Evolutionary conservation across 179 eudicot genomes (phyloP).

Genomic region (Carnegiea gigantea): DNA sequence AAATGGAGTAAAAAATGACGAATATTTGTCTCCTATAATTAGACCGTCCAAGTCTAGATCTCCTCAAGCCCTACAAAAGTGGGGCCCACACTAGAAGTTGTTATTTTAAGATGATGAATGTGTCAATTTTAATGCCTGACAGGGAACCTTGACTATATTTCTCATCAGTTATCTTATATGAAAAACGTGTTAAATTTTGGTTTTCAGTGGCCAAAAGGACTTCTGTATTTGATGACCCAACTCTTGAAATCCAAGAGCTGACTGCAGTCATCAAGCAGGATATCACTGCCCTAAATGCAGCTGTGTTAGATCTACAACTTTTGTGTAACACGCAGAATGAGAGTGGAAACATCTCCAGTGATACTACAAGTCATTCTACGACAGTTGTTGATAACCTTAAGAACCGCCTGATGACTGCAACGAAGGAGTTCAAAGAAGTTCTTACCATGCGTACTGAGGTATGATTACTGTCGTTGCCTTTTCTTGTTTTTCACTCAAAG

Average conservation of each 20-base stretch:
- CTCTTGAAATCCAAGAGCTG: constrained; percentile 87
- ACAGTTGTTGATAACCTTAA: constrained; percentile 93
- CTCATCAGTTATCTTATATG: not conserved
- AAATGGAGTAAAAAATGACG: not conserved
- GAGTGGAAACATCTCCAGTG: constrained; percentile 68
- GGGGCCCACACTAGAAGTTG: no score
- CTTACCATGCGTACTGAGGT: constrained; percentile 98
- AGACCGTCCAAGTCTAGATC: no score
- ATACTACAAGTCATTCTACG: constrained; percentile 81
- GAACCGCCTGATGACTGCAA: constrained; percentile 83
- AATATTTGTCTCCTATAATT: no score
- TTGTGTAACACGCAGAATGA: constrained; percentile 72
- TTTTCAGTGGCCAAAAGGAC: constrained; percentile 91
- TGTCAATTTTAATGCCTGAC: not conserved
- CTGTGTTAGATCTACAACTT: constrained; percentile 87
- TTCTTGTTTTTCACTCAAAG: not conserved
- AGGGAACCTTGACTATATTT: not conserved
- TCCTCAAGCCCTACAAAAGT: no score
- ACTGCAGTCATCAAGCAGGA: constrained; percentile 96
- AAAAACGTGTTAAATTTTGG: not conserved
- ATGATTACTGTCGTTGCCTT: constrained; percentile 4
- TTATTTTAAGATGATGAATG: not conserved
- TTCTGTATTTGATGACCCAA: constrained; percentile 91
- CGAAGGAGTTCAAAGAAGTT: constrained; percentile 95
- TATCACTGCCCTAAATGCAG: constrained; percentile 87